Evolutionary conservation across 371 early-diverging fungal genomes (phyloP), one percentile per base, ranked within the genome.

Genomic region (Globomyces sp.): DNA sequence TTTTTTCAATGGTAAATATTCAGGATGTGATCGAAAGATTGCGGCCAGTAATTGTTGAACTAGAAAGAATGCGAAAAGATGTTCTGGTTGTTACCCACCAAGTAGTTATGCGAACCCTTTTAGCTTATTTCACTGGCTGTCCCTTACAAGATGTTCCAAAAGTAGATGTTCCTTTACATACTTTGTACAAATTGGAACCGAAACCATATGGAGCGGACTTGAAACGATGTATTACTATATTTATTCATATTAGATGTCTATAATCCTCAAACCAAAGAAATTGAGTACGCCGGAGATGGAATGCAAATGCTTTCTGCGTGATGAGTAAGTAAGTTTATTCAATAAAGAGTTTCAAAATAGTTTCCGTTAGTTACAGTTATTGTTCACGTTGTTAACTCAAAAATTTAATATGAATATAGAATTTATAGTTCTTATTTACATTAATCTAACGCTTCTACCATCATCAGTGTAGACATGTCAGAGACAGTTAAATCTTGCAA

Each of bases 131-230:
- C 58, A 67, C 86, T 61, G 92, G 90, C 40, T 80, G 89, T 73
- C 83, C 87, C 41, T 82, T 86, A 40, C 78, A 84, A 40, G 83
- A 87, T 66, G 89, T 91, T 89, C 79, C 85, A 10, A 78, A 72
- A 8, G 74, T 86, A 64, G 64, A 69, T 11, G 81, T 87, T 2
- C 89, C 85, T 1, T 66, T 88, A 36, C 87, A 88, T 68, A 81
- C 83, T 0, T 57, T 86, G 37, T 87, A 86, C 60, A 80, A 83
- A 59, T 72, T 88, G 5, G 70, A 77, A 43, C 92, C 93, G 4
- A 92, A 87, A 66, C 90, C 93, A 10, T 92, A 91, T 70, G 93
- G 93, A 36, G 88, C 89, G 0, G 90, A 89, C 68, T 67, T 81
- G 43, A 47, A 49, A 13, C 13, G 61, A 6, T 61, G 24, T 24